A percentile compares a stretch with the other conserved stretches of the same genome.
Evolutionary conservation across 768 basidiomycete species (phyloP).

Genomic region (Rhodotorula taiwanensis): DNA sequence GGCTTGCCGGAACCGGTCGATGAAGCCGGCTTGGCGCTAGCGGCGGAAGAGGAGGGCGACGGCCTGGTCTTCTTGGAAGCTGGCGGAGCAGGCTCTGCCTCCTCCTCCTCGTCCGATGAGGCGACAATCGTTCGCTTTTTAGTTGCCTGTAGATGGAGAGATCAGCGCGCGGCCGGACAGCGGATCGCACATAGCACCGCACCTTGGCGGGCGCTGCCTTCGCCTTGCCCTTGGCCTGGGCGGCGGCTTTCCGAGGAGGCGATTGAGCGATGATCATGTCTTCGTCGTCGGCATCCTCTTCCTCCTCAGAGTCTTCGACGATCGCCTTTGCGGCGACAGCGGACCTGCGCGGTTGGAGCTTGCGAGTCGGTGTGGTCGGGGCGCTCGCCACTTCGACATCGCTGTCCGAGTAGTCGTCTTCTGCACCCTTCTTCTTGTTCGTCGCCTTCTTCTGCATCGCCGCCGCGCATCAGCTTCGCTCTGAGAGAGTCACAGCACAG

Average conservation of each 20-base stretch:
- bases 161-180: background rate
- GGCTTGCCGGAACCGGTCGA: too few species aligned
- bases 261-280: background rate
- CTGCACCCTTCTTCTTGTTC: background rate
- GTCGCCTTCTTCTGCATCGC: background rate
- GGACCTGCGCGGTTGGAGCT: background rate
- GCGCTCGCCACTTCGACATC: background rate
- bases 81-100: background rate
- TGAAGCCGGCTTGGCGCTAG: background rate
- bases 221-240: conserved; percentile 7
- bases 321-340: background rate
- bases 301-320: conserved; percentile 1
- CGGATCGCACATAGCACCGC: background rate
- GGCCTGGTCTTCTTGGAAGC: background rate
- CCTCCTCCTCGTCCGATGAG: background rate
- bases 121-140: background rate
- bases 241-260: background rate
- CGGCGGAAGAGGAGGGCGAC: background rate
- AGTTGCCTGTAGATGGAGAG: background rate
- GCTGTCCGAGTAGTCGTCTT: conserved; percentile 13
- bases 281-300: background rate
- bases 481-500: too few species aligned
- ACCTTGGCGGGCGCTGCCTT: background rate
- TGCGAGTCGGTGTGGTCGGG: background rate
- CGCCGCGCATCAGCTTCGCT: too few species aligned